Percentiles rank a stretch among this genome's conserved stretches.
These are phyloP conservation scores for Purpureocillium takamizusanense DNA, from an alignment of 2,329 filamentous ascomycete genomes.

Conservation along the genomic window DNA sequence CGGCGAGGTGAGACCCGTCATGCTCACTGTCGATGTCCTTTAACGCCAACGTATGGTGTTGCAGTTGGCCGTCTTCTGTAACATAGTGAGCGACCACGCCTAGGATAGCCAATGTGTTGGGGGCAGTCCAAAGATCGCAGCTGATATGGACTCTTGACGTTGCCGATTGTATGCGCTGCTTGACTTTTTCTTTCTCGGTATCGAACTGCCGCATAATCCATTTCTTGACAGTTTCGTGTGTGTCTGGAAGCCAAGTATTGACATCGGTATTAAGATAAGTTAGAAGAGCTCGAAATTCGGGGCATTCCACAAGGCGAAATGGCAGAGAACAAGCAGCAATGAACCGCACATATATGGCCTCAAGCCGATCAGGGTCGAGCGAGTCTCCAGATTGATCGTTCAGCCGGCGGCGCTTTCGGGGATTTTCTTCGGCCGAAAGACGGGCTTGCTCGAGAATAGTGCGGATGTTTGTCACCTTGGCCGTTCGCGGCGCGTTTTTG, in stretches of 20 bases:
- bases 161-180: background rate
- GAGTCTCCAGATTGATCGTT: slow-evolving; percentile 5
- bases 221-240: slow-evolving; percentile 2
- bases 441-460: slow-evolving; percentile 5
- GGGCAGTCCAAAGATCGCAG: slow-evolving; percentile 1
- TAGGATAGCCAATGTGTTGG: slow-evolving; percentile 3
- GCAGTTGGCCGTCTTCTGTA: slow-evolving; percentile 1
- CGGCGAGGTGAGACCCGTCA: slow-evolving; percentile 3
- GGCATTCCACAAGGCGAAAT: background rate
- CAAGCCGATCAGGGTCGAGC: slow-evolving; percentile 1
- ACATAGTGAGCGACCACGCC: slow-evolving; percentile 3
- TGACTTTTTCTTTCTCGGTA: slow-evolving; percentile 1
- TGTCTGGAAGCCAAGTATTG: slow-evolving; percentile 1
- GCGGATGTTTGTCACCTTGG: slow-evolving; percentile 4
- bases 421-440: slow-evolving; percentile 5
- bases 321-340: background rate
- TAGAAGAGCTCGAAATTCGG: slow-evolving; percentile 1
- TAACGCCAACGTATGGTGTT: slow-evolving; percentile 2
- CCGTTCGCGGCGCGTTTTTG: slow-evolving; percentile 2
- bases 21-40: slow-evolving; percentile 6
- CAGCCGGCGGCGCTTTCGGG: slow-evolving; percentile 5
- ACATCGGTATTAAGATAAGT: slow-evolving; percentile 1
- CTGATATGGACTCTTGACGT: background rate
- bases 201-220: background rate
- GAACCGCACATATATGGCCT: slow-evolving; percentile 1